These are phyloP conservation scores for Neurospora hispaniola DNA, from an alignment of 495 filamentous ascomycete genomes.

Conservation along the genomic window DNA sequence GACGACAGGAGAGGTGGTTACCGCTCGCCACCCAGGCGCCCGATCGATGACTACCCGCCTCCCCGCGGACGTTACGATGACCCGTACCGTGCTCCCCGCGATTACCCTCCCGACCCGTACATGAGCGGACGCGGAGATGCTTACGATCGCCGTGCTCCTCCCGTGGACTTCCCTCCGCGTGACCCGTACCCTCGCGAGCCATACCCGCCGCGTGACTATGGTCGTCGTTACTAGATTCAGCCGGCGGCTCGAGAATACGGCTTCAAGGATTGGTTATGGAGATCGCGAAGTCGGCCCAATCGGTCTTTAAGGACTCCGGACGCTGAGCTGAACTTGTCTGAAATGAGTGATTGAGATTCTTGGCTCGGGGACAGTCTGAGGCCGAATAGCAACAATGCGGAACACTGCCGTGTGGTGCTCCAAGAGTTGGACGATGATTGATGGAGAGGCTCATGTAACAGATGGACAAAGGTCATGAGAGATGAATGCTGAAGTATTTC, in stretches of 20 bases:
- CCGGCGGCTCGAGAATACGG: neutral
- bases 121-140: constrained; percentile 45
- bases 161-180: constrained; percentile 40
- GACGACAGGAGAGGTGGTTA: constrained; percentile 64
- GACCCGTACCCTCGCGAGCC: constrained; percentile 40
- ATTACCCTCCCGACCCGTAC: constrained; percentile 55
- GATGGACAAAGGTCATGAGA: neutral
- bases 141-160: constrained; percentile 50
- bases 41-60: constrained; percentile 65
- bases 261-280: neutral
- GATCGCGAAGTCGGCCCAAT: neutral
- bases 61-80: constrained; percentile 55
- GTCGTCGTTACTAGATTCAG: constrained; percentile 31
- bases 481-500: neutral
- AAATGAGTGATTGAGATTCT: neutral
- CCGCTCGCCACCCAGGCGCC: constrained; percentile 60
- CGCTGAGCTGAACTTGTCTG: neutral
- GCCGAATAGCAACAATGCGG: neutral
- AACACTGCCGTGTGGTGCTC: neutral
- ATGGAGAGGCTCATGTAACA: neutral
- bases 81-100: constrained; percentile 43
- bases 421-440: neutral
- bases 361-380: neutral
- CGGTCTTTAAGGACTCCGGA: neutral
- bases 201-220: constrained; percentile 36